These are phyloP conservation scores for Yarrowia sp. DNA, from an alignment of 805 yeast genomes.

Conservation along the genomic window DNA sequence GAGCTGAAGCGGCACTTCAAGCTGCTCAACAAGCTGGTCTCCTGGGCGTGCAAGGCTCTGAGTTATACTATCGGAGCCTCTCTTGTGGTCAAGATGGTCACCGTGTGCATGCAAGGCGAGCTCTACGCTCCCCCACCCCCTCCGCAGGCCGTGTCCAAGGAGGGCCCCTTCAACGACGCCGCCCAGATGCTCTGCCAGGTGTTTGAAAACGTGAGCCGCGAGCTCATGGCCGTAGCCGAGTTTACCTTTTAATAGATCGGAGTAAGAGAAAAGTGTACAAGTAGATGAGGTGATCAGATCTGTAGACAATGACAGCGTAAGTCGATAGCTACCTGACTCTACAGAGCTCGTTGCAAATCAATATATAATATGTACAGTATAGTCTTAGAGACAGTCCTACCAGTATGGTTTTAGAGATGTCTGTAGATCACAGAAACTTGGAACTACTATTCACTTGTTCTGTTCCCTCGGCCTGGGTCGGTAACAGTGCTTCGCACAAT, in stretches of 20 bases:
- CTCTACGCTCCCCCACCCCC: slow-evolving; percentile 22
- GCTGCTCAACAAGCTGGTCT: not conserved
- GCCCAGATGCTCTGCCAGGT: not conserved
- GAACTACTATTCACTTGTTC: no score
- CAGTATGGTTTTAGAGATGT: no score
- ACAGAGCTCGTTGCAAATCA: not conserved
- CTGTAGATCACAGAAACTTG: no score
- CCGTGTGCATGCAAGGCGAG: slow-evolving; percentile 11
- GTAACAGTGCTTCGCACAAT: not conserved
- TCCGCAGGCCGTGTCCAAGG: slow-evolving; percentile 5
- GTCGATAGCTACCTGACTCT: no score
- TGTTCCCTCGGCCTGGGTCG: no score
- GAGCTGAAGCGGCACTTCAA: slow-evolving; percentile 21
- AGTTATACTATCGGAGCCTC: slow-evolving; percentile 19
- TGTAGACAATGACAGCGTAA: no score
- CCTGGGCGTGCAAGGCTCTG: slow-evolving; percentile 21
- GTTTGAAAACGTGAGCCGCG: slow-evolving; percentile 21
- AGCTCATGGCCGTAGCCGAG: slow-evolving; percentile 14
- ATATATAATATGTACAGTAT: not conserved
- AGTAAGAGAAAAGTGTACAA: not conserved
- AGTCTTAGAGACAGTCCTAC: no score
- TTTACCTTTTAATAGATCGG: slow-evolving; percentile 10
- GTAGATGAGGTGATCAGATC: no score
- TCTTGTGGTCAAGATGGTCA: slow-evolving; percentile 18
- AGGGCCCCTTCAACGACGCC: not conserved